Evolutionary conservation across 2,329 filamentous ascomycete species (phyloP), one percentile per base, ranked within the genome.

Genomic region (Colletotrichum orbiculare): DNA sequence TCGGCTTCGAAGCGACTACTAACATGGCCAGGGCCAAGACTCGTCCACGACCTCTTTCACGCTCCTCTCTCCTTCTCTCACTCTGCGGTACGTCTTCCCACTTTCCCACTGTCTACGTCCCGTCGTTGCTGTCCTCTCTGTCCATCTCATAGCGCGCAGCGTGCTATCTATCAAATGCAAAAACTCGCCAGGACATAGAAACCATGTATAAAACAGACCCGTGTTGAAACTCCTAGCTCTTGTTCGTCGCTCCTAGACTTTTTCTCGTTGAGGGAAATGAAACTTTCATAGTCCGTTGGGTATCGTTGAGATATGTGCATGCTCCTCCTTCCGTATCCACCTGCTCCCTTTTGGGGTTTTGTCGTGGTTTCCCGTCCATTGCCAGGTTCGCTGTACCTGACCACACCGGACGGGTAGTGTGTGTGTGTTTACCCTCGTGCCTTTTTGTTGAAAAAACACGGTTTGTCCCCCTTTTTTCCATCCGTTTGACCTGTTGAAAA

Each of bases 271-370:
- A 58, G 58, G 59, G 35, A 57, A 66, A 66, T 25, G 4, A 62
- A 56, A 13, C 37, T 25, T 33, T 42, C 15, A 46, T 61, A 50
- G 64, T 68, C 65, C 61, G 54, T 68, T 71, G 69, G 74, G 77
- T 79, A 79, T 79, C 77, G 77, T 78, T 79, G 77, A 79, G 77
- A 78, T 79, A 72, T 76, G 69, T 71, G 71, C 71, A 73, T 66
- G 67, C 65, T 68, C 69, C 53, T 54, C 54, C 58, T 42, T 62
- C 61, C 56, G 38, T 48, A 68, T 58, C 54, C 63, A 66, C 68
- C 64, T 64, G 67, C 49, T 46, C 59, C 67, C 67, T 67, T 67
- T 67, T 60, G 64, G 66, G 64, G 64, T 67, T 67, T 69, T 67
- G 72, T 69, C 25, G 15, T 9, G 15, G 45, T 39, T 48, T 33